Base-by-base conservation (phyloP, 2,329 filamentous ascomycete species). In the Aspergillus amoenus region DNA sequence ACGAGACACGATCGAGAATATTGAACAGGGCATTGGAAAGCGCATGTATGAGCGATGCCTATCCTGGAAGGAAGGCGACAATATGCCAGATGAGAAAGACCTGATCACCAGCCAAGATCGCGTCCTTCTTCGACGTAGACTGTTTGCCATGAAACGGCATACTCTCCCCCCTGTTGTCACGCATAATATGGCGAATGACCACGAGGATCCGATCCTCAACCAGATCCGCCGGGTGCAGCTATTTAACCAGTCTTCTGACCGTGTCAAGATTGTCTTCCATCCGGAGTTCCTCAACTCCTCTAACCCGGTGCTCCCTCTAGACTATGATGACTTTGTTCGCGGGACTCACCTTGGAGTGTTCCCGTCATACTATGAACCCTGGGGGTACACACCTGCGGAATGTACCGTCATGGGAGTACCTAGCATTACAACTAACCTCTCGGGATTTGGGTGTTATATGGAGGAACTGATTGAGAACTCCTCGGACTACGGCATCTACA, bases 401-500 rank as follows among this genome's bases (percentile, higher is more conserved):
- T 99, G 94, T 76, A 97, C 94, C 0, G 94, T 97, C 61, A 97
- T 97, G 94, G 94, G 94, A 67, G 93, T 99, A 41, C 94, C 94
- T 43, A 96, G 91, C 76, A 97, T 99, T 77, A 97, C 94, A 11
- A 97, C 93, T 27, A 99, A 99, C 76, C 80, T 99, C 44, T 97
- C 94, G 6, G 94, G 94, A 18, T 99, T 99, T 70, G 94, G 94
- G 49, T 97, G 94, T 78, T 97, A 99, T 76, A 99, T 99, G 94
- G 94, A 99, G 76, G 94, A 97, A 77, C 79, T 97, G 65, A 97
- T 99, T 64, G 93, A 97, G 78, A 97, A 97, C 77, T 95, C 93
- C 41, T 90, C 89, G 63, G 94, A 99, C 76, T 97, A 99, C 71
- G 94, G 94, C 64, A 97, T 99, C 77, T 97, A 97, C 81, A 97